Base-by-base conservation (phyloP, 2,329 filamentous ascomycete genomes). In the Coniochaeta pulveracea region DNA sequence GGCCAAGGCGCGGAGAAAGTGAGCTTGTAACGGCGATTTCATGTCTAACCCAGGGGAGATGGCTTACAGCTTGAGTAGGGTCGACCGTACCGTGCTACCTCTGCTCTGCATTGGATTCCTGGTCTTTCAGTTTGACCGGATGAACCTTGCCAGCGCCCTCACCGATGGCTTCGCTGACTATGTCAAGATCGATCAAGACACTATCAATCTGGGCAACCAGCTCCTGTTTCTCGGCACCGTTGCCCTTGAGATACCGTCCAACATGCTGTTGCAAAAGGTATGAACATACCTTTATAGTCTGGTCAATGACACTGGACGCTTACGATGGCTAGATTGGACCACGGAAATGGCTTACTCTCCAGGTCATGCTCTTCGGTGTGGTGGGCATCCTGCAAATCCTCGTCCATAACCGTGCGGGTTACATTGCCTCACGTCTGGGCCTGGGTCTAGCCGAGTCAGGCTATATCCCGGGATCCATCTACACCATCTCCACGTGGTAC, bases 401-500 rank as follows among this genome's bases (percentile, higher is more conserved):
- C 37, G 44, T 67, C 19, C 50, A 42, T 2, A 55, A 63, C 34
- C 54, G 56, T 12, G 51, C 49, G 1, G 63, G 64, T 1, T 70
- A 65, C 36, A 50, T 70, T 2, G 44, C 57, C 2, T 56, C 58
- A 1, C 54, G 66, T 7, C 35, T 60, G 1, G 43, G 67, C 12
- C 54, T 70, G 5, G 65, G 65, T 0, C 47, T 69, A 19, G 55
- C 58, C 7, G 66, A 71, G 43, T 59, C 64, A 0, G 66, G 66
- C 1, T 71, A 66, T 34, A 70, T 68, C 14, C 66, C 66, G 0
- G 65, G 63, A 1, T 57, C 61, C 0, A 58, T 69, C 8, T 70
- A 65, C 36, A 69, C 64, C 0, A 47, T 70, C 4, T 67, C 65
- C 0, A 65, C 58, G 2, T 70, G 64, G 64, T 71, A 70, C 35